Evolutionary conservation across 352 stramenopile species (phyloP), one percentile per base, ranked within the genome.

Genomic region (Thalassiosira mediterranea): DNA sequence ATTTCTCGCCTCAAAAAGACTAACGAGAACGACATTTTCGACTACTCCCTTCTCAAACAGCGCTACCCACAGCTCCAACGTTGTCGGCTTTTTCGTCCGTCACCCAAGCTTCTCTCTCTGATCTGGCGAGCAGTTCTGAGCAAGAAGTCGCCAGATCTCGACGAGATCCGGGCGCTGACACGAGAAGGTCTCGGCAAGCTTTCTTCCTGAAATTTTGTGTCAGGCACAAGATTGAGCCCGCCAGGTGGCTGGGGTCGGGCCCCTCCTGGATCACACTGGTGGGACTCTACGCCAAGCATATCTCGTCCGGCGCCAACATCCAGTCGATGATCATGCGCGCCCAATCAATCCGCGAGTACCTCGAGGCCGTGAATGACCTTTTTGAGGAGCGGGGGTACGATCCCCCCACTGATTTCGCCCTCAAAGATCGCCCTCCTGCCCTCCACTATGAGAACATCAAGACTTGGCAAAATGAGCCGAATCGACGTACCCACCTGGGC

Each of bases 1-100:
- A 66, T 78, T 23, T 78, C 69, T 15, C 57, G 51, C 28, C 26
- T 71, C 17, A 79, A 79, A 52, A 1, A 32, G 19, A 29, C 42
- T 40, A 23, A 63, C 54, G 15, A 0, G 4, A 0, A 21, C n/a
- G 8, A 15, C 26, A 51, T n/a, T 4, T 64, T 72, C 25, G 34
- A 78, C 23, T 77, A 77, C 37, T 65, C 69, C 4, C 29, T 11
- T 15, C 32, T 79, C 3, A 38, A 72, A 62, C 52, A 78, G 69
- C 60, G 34, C 19, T 78, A 28, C 42, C 47, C 57, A 29, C 5
- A 61, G 23, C 23, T 76, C 19, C 34, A 5, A 21, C 19, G 3
- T 19, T 76, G 67, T 28, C 40, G 21, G 29, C 29, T 38, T 37
- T 76, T 68, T 47, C 34, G 47, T 2, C 47, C 52, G 5, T 38